These are phyloP conservation scores for Xerocomellus amylosporus DNA, from an alignment of 768 basidiomycete genomes.

Conservation along the genomic window DNA sequence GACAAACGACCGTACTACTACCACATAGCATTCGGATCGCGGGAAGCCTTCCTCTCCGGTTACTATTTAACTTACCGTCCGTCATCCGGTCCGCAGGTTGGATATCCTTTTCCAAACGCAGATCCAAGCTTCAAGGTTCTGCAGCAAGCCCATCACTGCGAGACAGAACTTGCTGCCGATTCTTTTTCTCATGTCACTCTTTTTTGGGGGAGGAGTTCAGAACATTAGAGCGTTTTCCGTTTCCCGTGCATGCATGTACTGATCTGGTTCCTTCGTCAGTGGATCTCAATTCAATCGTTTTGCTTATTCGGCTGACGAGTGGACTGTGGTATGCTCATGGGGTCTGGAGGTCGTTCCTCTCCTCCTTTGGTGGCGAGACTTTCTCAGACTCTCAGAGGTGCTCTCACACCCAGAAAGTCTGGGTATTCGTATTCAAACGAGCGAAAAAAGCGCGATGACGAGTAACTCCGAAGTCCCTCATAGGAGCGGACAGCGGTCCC, in stretches of 20 bases:
- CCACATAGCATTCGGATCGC: conserved; percentile 3
- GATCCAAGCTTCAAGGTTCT: background rate
- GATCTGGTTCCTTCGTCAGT: background rate
- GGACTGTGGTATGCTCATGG: no score
- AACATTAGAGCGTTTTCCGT: background rate
- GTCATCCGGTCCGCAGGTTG: background rate
- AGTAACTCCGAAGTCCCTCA: no score
- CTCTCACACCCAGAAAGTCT: no score
- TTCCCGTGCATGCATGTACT: background rate
- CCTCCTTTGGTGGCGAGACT: background rate
- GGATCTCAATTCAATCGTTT: conserved; percentile 9
- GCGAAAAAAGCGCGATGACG: no score
- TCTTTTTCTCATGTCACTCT: conserved; percentile 18
- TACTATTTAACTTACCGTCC: background rate
- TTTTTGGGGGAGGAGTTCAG: background rate
- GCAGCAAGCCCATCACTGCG: background rate
- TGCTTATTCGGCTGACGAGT: background rate
- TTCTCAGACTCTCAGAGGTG: no score
- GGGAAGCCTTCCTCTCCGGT: conserved; percentile 5
- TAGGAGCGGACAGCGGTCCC: no score
- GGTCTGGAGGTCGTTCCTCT: background rate
- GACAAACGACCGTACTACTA: background rate
- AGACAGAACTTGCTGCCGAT: background rate
- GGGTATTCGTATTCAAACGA: no score
- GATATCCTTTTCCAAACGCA: conserved; percentile 6